Percentiles rank a stretch among this genome's conserved stretches.
These are phyloP conservation scores for Phytophthora pini DNA, from an alignment of 352 stramenopile species.

Conservation along the genomic window DNA sequence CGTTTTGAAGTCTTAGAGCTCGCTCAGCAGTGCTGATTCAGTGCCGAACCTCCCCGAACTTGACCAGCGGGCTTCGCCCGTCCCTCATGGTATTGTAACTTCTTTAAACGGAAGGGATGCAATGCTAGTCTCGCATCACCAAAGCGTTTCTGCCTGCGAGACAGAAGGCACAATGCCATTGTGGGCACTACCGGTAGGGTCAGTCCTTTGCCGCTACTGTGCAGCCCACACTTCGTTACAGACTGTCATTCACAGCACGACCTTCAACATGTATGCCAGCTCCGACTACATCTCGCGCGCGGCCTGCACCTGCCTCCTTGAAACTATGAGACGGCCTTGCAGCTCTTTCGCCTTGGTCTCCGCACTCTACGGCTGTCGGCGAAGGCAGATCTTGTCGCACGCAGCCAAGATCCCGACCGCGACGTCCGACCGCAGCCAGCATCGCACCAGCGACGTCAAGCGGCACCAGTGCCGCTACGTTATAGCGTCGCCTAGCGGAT, in stretches of 20 bases:
- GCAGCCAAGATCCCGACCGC: slow-evolving; percentile 24
- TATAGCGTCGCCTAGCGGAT: neutral
- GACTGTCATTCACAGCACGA: too few relatives aligned
- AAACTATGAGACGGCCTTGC: neutral
- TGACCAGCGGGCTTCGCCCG: neutral
- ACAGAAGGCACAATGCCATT: too few relatives aligned
- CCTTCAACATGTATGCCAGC: neutral
- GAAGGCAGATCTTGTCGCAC: slow-evolving; percentile 26
- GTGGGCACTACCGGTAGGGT: too few relatives aligned
- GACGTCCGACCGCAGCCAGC: slow-evolving; percentile 20
- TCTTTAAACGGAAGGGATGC: slow-evolving; percentile 1
- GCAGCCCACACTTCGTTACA: too few relatives aligned
- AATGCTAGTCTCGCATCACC: too few relatives aligned
- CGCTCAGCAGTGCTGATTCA: neutral
- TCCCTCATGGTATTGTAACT: neutral
- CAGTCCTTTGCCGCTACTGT: neutral
- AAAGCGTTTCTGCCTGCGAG: too few relatives aligned
- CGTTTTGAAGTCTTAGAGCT: neutral
- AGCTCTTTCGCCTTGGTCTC: neutral
- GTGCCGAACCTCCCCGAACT: slow-evolving; percentile 7
- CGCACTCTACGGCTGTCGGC: neutral
- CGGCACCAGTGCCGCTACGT: neutral
- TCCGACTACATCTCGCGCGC: neutral
- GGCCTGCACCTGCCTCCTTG: neutral
- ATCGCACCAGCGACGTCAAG: neutral